Evolutionary conservation across 352 stramenopile species (phyloP).

Genomic region (Globisporangium spiculum): DNA sequence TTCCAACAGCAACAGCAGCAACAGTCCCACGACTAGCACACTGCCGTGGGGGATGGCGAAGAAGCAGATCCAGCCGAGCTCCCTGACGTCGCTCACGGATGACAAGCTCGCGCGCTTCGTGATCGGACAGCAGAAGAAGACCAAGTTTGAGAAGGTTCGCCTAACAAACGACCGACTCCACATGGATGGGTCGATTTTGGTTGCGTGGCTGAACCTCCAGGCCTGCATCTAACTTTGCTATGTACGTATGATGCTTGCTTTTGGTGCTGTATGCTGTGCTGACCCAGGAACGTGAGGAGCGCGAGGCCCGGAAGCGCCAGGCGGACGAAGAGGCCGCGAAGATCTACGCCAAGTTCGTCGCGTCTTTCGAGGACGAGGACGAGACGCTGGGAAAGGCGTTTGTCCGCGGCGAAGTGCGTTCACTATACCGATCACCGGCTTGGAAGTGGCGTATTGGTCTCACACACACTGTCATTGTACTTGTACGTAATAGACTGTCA

Average conservation of each 20-base stretch:
- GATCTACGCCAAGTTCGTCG: constrained; percentile 89
- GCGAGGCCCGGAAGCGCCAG: constrained; percentile 78
- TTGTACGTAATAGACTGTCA: constrained; percentile 7
- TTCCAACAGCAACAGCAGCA: neutral
- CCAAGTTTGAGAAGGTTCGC: constrained; percentile 81
- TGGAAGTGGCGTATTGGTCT: too few species aligned
- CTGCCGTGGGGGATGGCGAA: constrained; percentile 68
- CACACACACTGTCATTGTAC: neutral
- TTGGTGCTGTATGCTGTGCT: neutral
- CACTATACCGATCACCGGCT: neutral
- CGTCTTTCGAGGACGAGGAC: constrained; percentile 84
- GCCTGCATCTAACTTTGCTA: neutral
- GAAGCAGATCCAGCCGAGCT: constrained; percentile 66
- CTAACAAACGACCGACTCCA: neutral
- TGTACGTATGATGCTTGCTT: neutral
- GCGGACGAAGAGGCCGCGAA: constrained; percentile 84
- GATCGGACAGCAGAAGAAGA: constrained; percentile 81
- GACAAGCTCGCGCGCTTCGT: constrained; percentile 80
- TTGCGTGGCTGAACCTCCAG: neutral
- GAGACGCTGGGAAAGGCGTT: constrained; percentile 60
- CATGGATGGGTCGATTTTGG: neutral
- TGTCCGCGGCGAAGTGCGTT: constrained; percentile 37
- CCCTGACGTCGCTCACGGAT: constrained; percentile 62
- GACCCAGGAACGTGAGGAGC: constrained; percentile 63
- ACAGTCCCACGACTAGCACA: neutral